Percentiles rank a stretch among this genome's conserved stretches.
These are phyloP conservation scores for Phialophora chinensis DNA, from an alignment of 2,329 filamentous ascomycete genomes.

Conservation along the genomic window DNA sequence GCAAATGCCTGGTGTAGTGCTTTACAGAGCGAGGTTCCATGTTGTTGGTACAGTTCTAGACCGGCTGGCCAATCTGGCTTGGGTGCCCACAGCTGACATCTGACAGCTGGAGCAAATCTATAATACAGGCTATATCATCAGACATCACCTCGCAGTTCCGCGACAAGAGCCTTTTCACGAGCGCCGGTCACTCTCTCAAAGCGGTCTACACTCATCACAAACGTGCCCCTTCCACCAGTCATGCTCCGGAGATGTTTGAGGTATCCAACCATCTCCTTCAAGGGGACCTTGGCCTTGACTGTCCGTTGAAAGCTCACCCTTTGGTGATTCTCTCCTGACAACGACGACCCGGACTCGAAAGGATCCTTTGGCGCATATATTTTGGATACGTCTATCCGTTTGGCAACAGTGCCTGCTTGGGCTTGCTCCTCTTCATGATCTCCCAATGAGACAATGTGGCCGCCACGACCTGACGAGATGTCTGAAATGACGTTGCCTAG, in stretches of 20 bases:
- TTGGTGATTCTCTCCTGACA: constrained; percentile 39
- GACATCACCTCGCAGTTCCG: constrained; percentile 48
- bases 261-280: constrained; percentile 97
- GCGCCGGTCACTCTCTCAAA: constrained; percentile 71
- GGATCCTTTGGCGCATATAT: constrained; percentile 91
- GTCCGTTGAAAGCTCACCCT: constrained; percentile 58
- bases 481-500: constrained; percentile 85
- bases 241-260: constrained; percentile 85
- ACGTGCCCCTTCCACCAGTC: constrained; percentile 81
- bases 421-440: constrained; percentile 50
- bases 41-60: constrained; percentile 19
- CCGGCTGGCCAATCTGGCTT: constrained; percentile 12
- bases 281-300: constrained; percentile 84
- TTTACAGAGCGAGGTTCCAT: background rate
- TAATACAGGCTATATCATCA: constrained; percentile 16
- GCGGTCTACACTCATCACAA: constrained; percentile 74
- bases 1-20: background rate
- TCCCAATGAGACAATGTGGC: constrained; percentile 74
- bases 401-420: constrained; percentile 41
- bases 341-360: constrained; percentile 59
- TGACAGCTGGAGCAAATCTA: background rate
- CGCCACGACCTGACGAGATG: constrained; percentile 73
- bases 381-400: constrained; percentile 68
- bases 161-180: constrained; percentile 63
- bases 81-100: constrained; percentile 10